Conservation (phyloP, 2,329 filamentous ascomycete genomes). For the Fusarium poae region DNA sequence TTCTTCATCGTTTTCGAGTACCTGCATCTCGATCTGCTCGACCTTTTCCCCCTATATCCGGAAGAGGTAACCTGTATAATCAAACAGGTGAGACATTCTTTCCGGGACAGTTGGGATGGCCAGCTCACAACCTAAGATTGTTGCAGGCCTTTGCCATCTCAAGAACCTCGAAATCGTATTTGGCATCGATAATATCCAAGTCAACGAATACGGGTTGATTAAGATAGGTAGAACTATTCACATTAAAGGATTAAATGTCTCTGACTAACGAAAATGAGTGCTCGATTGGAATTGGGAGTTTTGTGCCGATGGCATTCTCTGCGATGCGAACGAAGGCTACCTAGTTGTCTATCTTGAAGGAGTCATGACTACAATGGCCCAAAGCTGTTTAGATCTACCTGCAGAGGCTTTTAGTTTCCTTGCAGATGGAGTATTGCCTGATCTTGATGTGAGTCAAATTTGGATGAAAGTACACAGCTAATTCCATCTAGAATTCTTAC, state of each 20-base stretch:
- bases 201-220: constrained; percentile 1
- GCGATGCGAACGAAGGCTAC: not conserved
- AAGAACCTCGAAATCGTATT: not conserved
- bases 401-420: not conserved
- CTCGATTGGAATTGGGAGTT: constrained; percentile 10
- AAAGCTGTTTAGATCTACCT: constrained; percentile 3
- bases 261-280: constrained; percentile 1
- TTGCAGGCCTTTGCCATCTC: not conserved
- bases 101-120: not conserved
- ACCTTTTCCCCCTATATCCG: not conserved
- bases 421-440: not conserved
- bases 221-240: constrained; percentile 1
- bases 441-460: not conserved
- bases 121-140: not conserved
- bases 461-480: not conserved
- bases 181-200: not conserved
- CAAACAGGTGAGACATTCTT: not conserved
- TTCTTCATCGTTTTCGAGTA: constrained; percentile 1
- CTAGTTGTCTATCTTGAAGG: constrained; percentile 2
- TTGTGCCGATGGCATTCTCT: not conserved
- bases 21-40: not conserved
- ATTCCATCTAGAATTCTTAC: not conserved
- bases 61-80: not conserved
- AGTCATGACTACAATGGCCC: constrained; percentile 4
- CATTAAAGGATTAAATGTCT: not conserved